phyloP scores from a whole-genome alignment of 768 basidiomycete species.

The Ramaria sp. region DNA sequence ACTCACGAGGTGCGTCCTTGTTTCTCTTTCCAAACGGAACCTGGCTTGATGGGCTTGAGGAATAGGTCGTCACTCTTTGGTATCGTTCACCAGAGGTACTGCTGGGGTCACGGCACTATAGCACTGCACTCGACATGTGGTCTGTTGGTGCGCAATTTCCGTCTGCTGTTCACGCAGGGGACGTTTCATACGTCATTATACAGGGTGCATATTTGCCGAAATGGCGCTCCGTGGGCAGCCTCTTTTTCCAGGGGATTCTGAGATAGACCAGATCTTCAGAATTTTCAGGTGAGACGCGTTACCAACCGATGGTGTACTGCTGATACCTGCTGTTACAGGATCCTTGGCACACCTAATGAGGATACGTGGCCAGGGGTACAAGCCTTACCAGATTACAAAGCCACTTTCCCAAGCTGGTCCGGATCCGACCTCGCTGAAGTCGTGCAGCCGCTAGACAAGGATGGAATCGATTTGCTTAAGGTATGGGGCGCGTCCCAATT shows the following conservation, averaged over 20 bases:
- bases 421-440: conserved; percentile 54
- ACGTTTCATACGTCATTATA: neutral
- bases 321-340: conserved; percentile 33
- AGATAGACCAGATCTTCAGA: conserved; percentile 99
- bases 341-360: conserved; percentile 91
- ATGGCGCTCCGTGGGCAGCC: conserved; percentile 89
- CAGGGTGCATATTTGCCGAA: conserved; percentile 90
- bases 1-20: conserved; percentile 75
- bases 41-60: neutral
- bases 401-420: conserved; percentile 94
- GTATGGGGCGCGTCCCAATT: conserved; percentile 25
- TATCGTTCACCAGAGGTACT: conserved; percentile 97
- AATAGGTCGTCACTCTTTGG: conserved; percentile 96
- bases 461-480: conserved; percentile 73
- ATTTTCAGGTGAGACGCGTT: conserved; percentile 74
- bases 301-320: neutral
- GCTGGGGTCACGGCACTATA: conserved; percentile 91
- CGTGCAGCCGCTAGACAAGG: conserved; percentile 65
- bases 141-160: conserved; percentile 49
- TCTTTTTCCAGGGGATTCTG: conserved; percentile 96
- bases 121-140: conserved; percentile 99
- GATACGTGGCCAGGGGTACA: conserved; percentile 87
- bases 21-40: neutral
- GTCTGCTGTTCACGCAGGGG: neutral
- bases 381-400: conserved; percentile 86